A percentile compares a stretch with the other conserved stretches of the same genome.
Evolutionary conservation across 2,329 filamentous ascomycete genomes (phyloP).

Genomic region (Talaromyces sp.): DNA sequence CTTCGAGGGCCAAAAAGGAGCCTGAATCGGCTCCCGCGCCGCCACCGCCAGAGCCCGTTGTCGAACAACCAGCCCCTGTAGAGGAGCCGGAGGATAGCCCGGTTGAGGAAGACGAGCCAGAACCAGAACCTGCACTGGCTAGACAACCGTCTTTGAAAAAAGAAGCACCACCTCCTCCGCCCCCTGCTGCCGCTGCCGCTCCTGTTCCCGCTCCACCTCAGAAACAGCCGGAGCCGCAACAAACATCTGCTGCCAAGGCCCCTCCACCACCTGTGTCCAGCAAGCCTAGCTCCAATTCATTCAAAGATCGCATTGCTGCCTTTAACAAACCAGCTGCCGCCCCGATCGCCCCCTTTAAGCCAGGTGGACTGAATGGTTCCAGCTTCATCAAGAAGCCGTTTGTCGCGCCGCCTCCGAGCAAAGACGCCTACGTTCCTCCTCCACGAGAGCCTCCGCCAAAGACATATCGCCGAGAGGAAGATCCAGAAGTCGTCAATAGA

Average conservation of each 20-base stretch:
- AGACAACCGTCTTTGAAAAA: slow-evolving; percentile 17
- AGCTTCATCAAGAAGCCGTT: slow-evolving; percentile 95
- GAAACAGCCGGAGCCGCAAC: slow-evolving; percentile 19
- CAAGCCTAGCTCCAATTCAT: slow-evolving; percentile 71
- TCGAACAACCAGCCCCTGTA: slow-evolving; percentile 21
- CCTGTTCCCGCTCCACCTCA: slow-evolving; percentile 21
- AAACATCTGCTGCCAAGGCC: slow-evolving; percentile 43
- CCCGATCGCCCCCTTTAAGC: slow-evolving; percentile 86
- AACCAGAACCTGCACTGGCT: slow-evolving; percentile 2
- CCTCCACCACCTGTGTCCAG: slow-evolving; percentile 62
- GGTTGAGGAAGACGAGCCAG: slow-evolving; percentile 25
- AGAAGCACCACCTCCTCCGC: slow-evolving; percentile 16
- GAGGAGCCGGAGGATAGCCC: slow-evolving; percentile 32
- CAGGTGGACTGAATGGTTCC: slow-evolving; percentile 54
- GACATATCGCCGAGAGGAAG: slow-evolving; percentile 81
- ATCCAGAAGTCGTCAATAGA: slow-evolving; percentile 48
- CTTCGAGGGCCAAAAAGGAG: slow-evolving; percentile 63
- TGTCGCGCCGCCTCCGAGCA: slow-evolving; percentile 87
- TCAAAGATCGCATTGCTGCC: slow-evolving; percentile 91
- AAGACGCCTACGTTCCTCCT: slow-evolving; percentile 82
- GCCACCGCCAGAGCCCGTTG: slow-evolving; percentile 28
- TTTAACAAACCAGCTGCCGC: slow-evolving; percentile 89
- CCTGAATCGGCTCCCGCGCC: slow-evolving; percentile 34
- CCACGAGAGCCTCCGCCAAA: slow-evolving; percentile 66
- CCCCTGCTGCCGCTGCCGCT: slow-evolving; percentile 19